Evolutionary conservation across 208 protist species (phyloP), one percentile per base, ranked within the genome.

Genomic region (Blechomonas ayalai): DNA sequence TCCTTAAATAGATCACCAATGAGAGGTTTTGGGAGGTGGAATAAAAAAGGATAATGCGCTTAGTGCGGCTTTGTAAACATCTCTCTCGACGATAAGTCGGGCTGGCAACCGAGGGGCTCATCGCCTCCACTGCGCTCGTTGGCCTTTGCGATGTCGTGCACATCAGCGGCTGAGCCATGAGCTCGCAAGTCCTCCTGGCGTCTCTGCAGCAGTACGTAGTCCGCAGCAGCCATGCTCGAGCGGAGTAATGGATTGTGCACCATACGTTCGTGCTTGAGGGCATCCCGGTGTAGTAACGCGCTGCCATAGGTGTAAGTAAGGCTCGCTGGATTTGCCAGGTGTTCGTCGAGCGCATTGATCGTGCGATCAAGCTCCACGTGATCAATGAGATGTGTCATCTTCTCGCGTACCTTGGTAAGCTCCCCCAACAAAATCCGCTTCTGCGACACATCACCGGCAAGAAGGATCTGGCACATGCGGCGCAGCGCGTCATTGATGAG

Each of bases 401-500:
- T 79, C 32, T 93, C 85, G 13, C 76, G 75, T 23, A 90, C 69
- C 32, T 82, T 88, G 39, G 58, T 73, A 31, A 93, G 66, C 61
- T 90, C 80, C 33, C 38, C 28, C 51, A 89, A 43, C 32, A 93
- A 54, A 15, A 49, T 57, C 19, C 70, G 42, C 52, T 84, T 78
- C 38, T 93, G 78, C 26, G 43, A 32, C 34, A 33, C 48, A 49
- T 84, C 57, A 2, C 85, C 85, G 10, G 67, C 23, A 12, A 87
- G 50, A 29, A 93, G 63, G 49, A 93, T 89, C 41, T 93, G 81
- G 43, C 85, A 89, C 45, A 88, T 61, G 38, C 78, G 80, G 18
- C 85, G 76, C 34, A 93, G 50, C 0, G 66, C 64, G 49, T 88
- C 85, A 41, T 83, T 90, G 45, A 93, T 86, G 40, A 89, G 59